These are phyloP conservation scores for Geotrichum fermentans DNA, from an alignment of 1,139 yeast genomes.

Conservation along the genomic window DNA sequence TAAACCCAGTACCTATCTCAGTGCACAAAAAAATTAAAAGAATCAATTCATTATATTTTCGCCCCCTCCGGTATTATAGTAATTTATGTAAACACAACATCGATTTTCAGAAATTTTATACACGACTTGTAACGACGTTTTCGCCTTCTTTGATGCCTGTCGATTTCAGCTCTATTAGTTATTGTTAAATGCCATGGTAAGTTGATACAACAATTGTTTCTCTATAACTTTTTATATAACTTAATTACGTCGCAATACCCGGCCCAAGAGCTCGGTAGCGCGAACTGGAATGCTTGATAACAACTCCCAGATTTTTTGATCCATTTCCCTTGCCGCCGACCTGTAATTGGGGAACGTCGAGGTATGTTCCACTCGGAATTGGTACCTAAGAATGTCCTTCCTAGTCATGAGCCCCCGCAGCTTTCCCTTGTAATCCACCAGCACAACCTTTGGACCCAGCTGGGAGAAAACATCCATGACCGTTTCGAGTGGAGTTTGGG, in stretches of 20 bases:
- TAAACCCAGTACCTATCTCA: neutral
- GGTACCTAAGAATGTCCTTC: constrained; percentile 59
- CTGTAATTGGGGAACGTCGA: constrained; percentile 11
- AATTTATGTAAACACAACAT: no score
- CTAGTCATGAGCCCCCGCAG: constrained; percentile 61
- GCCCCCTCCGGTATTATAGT: neutral
- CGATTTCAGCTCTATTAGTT: no score
- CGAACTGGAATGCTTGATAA: constrained; percentile 6
- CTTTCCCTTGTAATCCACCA: constrained; percentile 50
- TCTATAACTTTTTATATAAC: neutral
- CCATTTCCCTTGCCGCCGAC: constrained; percentile 28
- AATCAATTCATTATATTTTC: neutral
- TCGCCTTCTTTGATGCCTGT: no score
- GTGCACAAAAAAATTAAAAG: neutral
- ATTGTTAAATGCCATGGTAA: no score
- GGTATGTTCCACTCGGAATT: constrained; percentile 27
- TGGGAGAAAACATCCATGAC: constrained; percentile 67
- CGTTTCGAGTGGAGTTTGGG: constrained; percentile 54
- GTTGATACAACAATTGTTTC: neutral
- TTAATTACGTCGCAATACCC: neutral
- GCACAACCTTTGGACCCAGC: constrained; percentile 72
- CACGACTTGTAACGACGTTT: neutral
- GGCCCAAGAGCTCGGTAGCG: neutral
- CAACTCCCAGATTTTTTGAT: constrained; percentile 27
- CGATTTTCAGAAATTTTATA: neutral